Base-by-base conservation (phyloP, 2,329 filamentous ascomycete species). In the Aspergillus sp. region DNA sequence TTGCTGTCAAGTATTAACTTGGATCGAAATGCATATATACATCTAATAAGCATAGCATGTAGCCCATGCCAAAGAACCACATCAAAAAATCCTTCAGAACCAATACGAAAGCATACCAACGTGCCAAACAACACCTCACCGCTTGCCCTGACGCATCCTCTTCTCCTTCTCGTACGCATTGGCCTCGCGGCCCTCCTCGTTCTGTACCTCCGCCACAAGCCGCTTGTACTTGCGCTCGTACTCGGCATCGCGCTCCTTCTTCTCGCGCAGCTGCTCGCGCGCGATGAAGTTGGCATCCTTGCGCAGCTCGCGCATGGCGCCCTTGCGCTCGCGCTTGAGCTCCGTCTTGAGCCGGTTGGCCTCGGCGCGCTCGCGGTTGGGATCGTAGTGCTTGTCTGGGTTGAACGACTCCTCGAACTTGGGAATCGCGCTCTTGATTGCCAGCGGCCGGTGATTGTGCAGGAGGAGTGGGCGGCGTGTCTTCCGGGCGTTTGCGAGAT, bases 321-420 rank as follows among this genome's bases (percentile, higher is more conserved):
- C 93, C 83, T 99, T 99, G 72, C 85, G 83, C 81, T 99, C 94
- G 68, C 88, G 85, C 84, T 95, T 96, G 82, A 92, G 89, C 77
- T 97, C 93, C 57, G 86, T 86, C 76, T 86, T 86, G 66, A 99
- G 82, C 73, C 92, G 94, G 67, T 86, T 86, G 56, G 88, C 75
- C 67, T 96, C 91, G 19, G 89, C 87, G 32, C 94, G 89, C 73
- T 96, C 91, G 61, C 86, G 87, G 73, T 99, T 89, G 1, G 91
- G 91, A 68, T 99, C 95, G 82, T 99, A 97, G 81, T 97, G 94
- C 76, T 91, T 93, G 76, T 89, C 85, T 3, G 94, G 94, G 71
- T 95, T 94, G 82, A 91, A 99, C 52, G 83, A 82, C 69, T 96
- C 93, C 76, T 97, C 94, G 76, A 97, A 99, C 73, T 95, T 96